Evolutionary conservation across 768 basidiomycete genomes (phyloP), one percentile per base, ranked within the genome.

Genomic region (Trametes maxima): DNA sequence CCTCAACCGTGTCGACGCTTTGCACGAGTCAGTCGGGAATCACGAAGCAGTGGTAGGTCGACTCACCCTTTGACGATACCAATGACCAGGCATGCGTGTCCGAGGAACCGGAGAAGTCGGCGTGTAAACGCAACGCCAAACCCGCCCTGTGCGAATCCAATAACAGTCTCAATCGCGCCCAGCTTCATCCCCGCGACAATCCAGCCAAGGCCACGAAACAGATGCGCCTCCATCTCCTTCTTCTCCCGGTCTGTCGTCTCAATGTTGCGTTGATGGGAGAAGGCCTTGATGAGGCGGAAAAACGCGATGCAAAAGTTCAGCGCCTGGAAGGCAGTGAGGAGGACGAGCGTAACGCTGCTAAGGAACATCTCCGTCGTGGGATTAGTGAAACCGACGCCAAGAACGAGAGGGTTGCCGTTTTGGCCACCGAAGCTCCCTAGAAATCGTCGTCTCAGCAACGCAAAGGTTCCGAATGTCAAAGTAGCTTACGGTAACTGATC

Each of bases 21-120:
- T 17, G 57, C 24, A 33, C 37, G 24, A 5, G 0, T 19, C 1
- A 1, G 73, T 85, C 57, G 7, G 17, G 17, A 16, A 3, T 19
- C 33, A 21, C 12, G 35, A 39, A n/a, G n/a, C 8, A 40, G 5
- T 2, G 2, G 3, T 8, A 22, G 6, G 22, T 21, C 7, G 25
- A 39, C 51, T 16, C 62, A 90, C 90, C 90, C 90, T 75, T 86
- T 86, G 28, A 85, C 73, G 21, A 86, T 64, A 17, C 90, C 91
- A 56, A 87, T 79, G 59, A 83, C 80, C 19, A 92, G 69, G 64
- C 74, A 79, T 0, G 77, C 80, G 47, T 89, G 78, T 2, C 79
- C 78, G 12, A 86, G 40, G 53, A 87, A 72, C 45, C 87, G 78
- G 37, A 93, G 60, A 21, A 85, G 74, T 16, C 90, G 82, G 39